phyloP scores from a whole-genome alignment of 805 yeast species.

The Ogataea zsoltii region DNA sequence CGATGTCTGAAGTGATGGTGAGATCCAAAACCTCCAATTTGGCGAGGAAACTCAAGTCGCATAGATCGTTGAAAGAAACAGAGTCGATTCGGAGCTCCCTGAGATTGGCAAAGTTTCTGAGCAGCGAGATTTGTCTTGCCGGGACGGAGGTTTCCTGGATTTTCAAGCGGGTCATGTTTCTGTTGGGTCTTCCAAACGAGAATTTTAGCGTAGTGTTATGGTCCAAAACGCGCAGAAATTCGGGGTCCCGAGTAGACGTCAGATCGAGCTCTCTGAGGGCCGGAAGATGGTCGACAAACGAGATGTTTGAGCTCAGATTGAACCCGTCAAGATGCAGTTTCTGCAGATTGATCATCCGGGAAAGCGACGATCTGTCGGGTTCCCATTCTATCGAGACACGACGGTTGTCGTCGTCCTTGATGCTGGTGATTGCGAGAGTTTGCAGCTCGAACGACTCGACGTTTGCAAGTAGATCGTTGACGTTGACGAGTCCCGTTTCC shows the following conservation, averaged over 20 bases:
- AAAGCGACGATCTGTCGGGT: constrained; percentile 7
- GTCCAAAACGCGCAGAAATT: constrained; percentile 3
- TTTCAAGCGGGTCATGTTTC: background rate
- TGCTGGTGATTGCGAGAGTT: constrained; percentile 4
- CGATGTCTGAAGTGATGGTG: constrained; percentile 10
- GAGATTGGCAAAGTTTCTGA: background rate
- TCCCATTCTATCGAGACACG: constrained; percentile 12
- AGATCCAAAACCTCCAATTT: constrained; percentile 2
- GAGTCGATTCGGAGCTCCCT: background rate
- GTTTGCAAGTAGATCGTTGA: constrained; percentile 1
- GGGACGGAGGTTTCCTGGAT: background rate
- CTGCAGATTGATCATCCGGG: constrained; percentile 1
- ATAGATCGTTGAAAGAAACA: background rate
- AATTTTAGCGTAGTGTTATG: background rate
- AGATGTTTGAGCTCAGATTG: constrained; percentile 5
- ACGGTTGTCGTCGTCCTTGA: constrained; percentile 14
- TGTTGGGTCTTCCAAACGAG: background rate
- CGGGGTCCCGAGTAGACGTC: constrained; percentile 13
- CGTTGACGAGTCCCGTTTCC: constrained; percentile 8
- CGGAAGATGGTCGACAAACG: constrained; percentile 9
- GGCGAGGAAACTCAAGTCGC: background rate
- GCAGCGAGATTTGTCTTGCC: background rate
- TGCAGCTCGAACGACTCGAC: constrained; percentile 3
- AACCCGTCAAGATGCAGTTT: constrained; percentile 8
- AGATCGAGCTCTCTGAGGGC: constrained; percentile 4